phyloP scores from a whole-genome alignment of 208 protist genomes.

The Novymonas esmeraldas region DNA sequence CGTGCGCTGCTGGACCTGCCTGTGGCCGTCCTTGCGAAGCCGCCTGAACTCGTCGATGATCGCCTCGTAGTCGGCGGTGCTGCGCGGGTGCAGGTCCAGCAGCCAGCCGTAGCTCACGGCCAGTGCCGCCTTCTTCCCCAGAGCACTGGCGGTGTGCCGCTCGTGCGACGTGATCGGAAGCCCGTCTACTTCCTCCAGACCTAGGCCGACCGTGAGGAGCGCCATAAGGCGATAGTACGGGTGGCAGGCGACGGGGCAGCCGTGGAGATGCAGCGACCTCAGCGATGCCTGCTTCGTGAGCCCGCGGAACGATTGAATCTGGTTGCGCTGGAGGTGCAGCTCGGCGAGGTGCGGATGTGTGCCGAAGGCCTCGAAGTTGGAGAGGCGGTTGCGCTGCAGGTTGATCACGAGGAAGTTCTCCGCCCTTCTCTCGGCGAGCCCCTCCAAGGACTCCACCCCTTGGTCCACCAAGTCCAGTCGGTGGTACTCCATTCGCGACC shows the following conservation, averaged over 20 bases:
- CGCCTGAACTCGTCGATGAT: constrained; percentile 53
- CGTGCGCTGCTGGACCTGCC: not conserved
- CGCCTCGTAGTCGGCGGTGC: constrained; percentile 44
- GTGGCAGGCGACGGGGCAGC: constrained; percentile 69
- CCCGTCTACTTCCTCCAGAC: constrained; percentile 63
- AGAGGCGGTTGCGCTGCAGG: constrained; percentile 56
- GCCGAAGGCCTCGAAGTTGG: constrained; percentile 70
- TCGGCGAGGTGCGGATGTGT: constrained; percentile 72
- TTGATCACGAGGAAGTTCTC: constrained; percentile 72
- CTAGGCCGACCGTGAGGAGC: constrained; percentile 66
- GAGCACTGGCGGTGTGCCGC: constrained; percentile 36
- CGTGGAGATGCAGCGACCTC: constrained; percentile 47
- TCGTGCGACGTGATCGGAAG: constrained; percentile 53
- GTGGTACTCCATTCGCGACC: constrained; percentile 40
- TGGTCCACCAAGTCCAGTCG: constrained; percentile 49
- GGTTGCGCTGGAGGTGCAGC: constrained; percentile 60
- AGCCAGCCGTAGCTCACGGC: constrained; percentile 85
- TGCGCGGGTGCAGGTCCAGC: constrained; percentile 47
- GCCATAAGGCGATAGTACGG: constrained; percentile 84
- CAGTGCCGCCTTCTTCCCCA: constrained; percentile 54
- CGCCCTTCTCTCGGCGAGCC: constrained; percentile 39
- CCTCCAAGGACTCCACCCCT: constrained; percentile 52
- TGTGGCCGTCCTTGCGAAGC: constrained; percentile 14
- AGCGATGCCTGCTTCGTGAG: constrained; percentile 73
- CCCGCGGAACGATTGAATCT: constrained; percentile 59